Conservation (phyloP, 2,329 filamentous ascomycete genomes). For the Sclerotinia sclerotiorum region DNA sequence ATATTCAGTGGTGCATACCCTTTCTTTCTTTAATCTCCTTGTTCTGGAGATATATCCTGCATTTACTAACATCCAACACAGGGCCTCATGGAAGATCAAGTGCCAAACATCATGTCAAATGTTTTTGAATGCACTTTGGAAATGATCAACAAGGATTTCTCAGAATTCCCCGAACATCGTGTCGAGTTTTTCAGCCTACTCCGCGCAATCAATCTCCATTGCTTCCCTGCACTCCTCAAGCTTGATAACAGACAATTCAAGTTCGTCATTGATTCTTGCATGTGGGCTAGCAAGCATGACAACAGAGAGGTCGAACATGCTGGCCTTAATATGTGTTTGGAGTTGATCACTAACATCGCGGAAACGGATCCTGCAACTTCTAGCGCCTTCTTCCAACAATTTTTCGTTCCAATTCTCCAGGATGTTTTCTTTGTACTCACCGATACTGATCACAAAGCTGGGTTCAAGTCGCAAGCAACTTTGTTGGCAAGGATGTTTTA, state of each 20-base stretch:
- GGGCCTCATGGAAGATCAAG: conserved; percentile 97
- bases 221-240: conserved; percentile 91
- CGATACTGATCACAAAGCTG: conserved; percentile 96
- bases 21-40: conserved; percentile 28
- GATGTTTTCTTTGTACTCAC: conserved; percentile 98
- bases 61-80: conserved; percentile 45
- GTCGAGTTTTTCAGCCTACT: conserved; percentile 99
- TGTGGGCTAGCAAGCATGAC: conserved; percentile 99
- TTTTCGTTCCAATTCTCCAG: conserved; percentile 92
- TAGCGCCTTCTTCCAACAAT: conserved; percentile 96
- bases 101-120: conserved; percentile 96
- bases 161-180: conserved; percentile 95
- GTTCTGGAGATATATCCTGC: conserved; percentile 1
- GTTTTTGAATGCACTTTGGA: conserved; percentile 98
- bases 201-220: conserved; percentile 93
- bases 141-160: conserved; percentile 99
- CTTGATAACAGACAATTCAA: conserved; percentile 97
- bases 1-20: conserved; percentile 46
- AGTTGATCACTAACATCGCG: conserved; percentile 96
- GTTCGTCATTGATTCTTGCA: conserved; percentile 98
- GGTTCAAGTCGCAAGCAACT: conserved; percentile 97
- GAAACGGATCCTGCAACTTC: conserved; percentile 84
- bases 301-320: conserved; percentile 97
- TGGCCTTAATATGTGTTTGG: conserved; percentile 95
- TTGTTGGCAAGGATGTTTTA: conserved; percentile 94